These are phyloP conservation scores for Calocybe gambosa DNA, from an alignment of 1,284 basidiomycete genomes.

Conservation along the genomic window DNA sequence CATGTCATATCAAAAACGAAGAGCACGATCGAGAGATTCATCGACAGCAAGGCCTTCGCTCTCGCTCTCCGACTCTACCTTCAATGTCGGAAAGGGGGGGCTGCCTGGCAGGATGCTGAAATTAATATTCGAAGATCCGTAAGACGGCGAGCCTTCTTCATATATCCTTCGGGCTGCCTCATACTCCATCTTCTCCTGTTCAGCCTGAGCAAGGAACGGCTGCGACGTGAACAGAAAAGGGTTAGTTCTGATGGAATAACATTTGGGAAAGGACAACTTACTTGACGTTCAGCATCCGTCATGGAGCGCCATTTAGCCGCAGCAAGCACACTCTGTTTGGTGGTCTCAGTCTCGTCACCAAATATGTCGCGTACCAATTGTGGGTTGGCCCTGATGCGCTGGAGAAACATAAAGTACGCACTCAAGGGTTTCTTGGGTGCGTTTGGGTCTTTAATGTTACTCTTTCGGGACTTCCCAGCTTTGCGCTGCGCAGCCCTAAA, in stretches of 20 bases:
- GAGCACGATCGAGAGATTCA: conserved; percentile 33
- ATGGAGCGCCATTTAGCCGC: conserved; percentile 90
- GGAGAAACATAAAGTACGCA: conserved; percentile 94
- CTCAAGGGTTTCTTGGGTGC: conserved; percentile 94
- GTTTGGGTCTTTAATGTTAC: conserved; percentile 95
- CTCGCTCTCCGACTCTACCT: conserved; percentile 61
- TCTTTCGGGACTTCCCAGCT: conserved; percentile 88
- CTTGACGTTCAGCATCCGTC: conserved; percentile 88
- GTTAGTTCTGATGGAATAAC: not conserved
- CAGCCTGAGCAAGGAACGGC: conserved; percentile 88
- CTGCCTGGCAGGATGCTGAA: conserved; percentile 70
- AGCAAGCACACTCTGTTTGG: conserved; percentile 90
- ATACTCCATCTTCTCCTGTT: conserved; percentile 90
- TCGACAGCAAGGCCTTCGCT: conserved; percentile 51
- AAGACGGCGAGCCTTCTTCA: conserved; percentile 71
- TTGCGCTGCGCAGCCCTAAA: conserved; percentile 90
- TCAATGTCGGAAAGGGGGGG: conserved; percentile 50
- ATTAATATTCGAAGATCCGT: conserved; percentile 62
- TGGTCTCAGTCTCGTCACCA: conserved; percentile 91
- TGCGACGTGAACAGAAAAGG: conserved; percentile 25
- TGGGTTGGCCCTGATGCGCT: conserved; percentile 76
- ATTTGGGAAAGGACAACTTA: conserved; percentile 28
- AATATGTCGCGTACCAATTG: conserved; percentile 75
- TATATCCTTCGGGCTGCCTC: conserved; percentile 76
- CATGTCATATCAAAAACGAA: conserved; percentile 25